Evolutionary conservation across 768 basidiomycete genomes (phyloP), one percentile per base, ranked within the genome.

Genomic region (Mycena rebaudengoi): DNA sequence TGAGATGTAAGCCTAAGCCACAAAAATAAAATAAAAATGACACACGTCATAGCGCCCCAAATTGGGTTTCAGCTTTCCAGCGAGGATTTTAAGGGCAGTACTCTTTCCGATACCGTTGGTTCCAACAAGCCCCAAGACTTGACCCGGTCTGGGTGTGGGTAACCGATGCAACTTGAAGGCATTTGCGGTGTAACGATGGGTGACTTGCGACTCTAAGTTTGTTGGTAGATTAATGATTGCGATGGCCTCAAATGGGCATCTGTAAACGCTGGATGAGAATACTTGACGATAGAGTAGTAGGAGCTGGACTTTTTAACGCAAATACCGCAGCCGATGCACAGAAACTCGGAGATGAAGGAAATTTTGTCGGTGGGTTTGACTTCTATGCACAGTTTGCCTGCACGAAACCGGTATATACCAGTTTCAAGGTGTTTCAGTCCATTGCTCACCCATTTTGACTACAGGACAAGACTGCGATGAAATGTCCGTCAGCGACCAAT

Each of bases 91-190:
- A 60, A 99, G 83, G 6, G 98, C 98, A 0, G 98, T 99, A 69
- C 94, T 96, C 83, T 99, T 99, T 56, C 98, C 98, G 68, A 99
- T 99, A 89, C 98, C 98, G 79, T 99, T 99, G 1, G 97, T 98
- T 30, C 98, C 98, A 20, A 99, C 98, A 37, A 99, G 87, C 67
- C 98, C 98, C n/a, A 99, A 86, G 4, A 99, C 98, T 78, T 99
- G 98, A 5, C 98, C 98, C 0, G 98, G 96, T 60, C 98, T 85
- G 33, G 98, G 98, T 30, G 96, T 98, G 35, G 98, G 98, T 44
- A 99, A 86, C 51, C 98, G 91, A 83, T 99, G 98, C 4, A 99
- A 89, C 79, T 99, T 99, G 88, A 99, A 99, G 4, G 98, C 88
- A 76, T 99, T 99, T 66, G 98, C 98, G 25, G 95, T 91, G 76